Evolutionary conservation across 257 asterid species (phyloP), one percentile per base, ranked within the genome.

Genomic region (Henckelia pumila): DNA sequence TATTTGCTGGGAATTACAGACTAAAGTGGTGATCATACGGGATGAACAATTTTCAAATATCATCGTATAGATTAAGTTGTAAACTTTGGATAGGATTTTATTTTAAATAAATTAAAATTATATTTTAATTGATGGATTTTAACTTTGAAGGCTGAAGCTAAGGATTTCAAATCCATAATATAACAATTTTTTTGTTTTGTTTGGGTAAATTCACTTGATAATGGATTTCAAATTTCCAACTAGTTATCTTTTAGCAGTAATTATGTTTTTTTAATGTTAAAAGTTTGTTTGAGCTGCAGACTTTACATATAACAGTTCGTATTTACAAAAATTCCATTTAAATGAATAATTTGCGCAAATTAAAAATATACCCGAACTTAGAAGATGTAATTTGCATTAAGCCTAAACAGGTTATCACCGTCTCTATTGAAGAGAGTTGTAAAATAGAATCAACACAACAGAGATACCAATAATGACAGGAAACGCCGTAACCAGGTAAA

Each of bases 381-480:
- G n/a, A 40, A 13, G 6, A 40, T 40, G 50, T 40, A 40, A 40
- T 35, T 35, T 35, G n/a, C 47, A 35, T 8, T 2, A 10, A 10
- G 14, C n/a, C 52, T 11, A 14, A 14, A 40, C 52, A 40, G n/a
- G 52, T 40, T 40, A 2, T 14, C 19, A 40, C 50, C 50, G 16
- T 44, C 53, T 44, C 53, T 76, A 90, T 62, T 80, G 99, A 61
- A 94, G 87, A 73, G 99, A 94, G 74, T 94, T 94, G 67, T 85
- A 94, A 78, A 88, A 90, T 17, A 85, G 79, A 68, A 90, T 87
- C 74, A 90, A 76, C 72, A 86, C 99, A 20, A 90, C 95, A 10
- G 95, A 88, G 76, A 91, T 79, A 30, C 96, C 97, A 63, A 83
- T 90, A 63, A 88, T 88, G 69, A 90, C 82, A 23, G 97, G 97